Conservation (phyloP, 2,329 filamentous ascomycete species). For the Tolypocladium amazonense region DNA sequence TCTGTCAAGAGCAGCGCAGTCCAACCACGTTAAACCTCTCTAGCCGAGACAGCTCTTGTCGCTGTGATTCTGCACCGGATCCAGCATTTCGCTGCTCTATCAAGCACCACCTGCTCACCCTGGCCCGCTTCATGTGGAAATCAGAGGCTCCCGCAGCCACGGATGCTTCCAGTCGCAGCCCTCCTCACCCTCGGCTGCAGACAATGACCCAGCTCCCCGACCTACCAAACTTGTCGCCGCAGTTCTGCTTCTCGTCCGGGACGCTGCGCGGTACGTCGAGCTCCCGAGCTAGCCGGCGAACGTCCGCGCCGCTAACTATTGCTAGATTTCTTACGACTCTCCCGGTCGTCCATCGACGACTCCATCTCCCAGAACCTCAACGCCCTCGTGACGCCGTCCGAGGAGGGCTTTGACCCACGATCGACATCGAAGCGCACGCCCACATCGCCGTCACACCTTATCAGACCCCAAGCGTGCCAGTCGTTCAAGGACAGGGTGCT, state of each 20-base stretch:
- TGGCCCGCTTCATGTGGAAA: constrained; percentile 42
- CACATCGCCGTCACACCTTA: constrained; percentile 36
- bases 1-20: background rate
- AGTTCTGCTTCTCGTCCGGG: constrained; percentile 67
- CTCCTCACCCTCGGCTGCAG: constrained; percentile 16
- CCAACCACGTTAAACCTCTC: background rate
- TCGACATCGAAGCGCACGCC: constrained; percentile 58
- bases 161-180: constrained; percentile 22
- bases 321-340: constrained; percentile 81
- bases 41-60: background rate
- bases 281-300: background rate
- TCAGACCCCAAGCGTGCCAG: constrained; percentile 54
- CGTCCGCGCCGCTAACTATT: background rate
- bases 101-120: constrained; percentile 16
- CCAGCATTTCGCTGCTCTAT: background rate
- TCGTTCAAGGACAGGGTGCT: constrained; percentile 67
- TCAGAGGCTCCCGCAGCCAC: constrained; percentile 23
- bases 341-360: constrained; percentile 78
- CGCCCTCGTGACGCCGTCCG: constrained; percentile 68
- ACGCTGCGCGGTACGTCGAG: constrained; percentile 51
- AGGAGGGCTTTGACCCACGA: constrained; percentile 63
- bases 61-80: background rate
- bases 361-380: constrained; percentile 91
- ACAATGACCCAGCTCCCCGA: constrained; percentile 36
- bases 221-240: constrained; percentile 51